Evolutionary conservation across 2,329 filamentous ascomycete genomes (phyloP).

Genomic region (Penicillium decumbens): DNA sequence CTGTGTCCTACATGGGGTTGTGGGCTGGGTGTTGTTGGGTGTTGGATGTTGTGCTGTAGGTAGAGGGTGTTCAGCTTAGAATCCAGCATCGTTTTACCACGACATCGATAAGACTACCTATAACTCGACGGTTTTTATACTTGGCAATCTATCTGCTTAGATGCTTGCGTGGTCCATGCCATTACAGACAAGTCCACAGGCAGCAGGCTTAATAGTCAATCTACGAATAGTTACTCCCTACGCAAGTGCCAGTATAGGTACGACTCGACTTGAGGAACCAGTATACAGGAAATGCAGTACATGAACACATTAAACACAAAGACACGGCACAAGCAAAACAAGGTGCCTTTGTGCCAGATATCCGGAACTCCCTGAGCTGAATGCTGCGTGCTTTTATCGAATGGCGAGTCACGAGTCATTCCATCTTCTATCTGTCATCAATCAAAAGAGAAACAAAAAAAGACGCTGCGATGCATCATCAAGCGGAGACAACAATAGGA

Average conservation of each 20-base stretch:
- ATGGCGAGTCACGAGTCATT: slow-evolving; percentile 38
- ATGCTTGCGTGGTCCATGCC: background rate
- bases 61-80: too few species aligned
- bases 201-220: background rate
- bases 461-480: slow-evolving; percentile 19
- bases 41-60: background rate
- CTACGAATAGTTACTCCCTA: background rate
- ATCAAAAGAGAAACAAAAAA: slow-evolving; percentile 8
- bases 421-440: slow-evolving; percentile 48
- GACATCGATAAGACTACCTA: too few species aligned
- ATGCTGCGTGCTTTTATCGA: slow-evolving; percentile 54
- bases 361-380: slow-evolving; percentile 64
- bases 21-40: too few species aligned
- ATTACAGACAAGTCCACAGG: background rate
- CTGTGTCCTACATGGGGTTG: background rate
- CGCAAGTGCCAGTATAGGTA: slow-evolving; percentile 5
- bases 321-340: slow-evolving; percentile 35
- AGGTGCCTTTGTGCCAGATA: slow-evolving; percentile 63
- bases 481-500: slow-evolving; percentile 15
- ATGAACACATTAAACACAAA: slow-evolving; percentile 27
- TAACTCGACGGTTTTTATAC: too few species aligned
- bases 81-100: too few species aligned
- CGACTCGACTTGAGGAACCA: slow-evolving; percentile 26
- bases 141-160: too few species aligned
- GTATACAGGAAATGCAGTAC: slow-evolving; percentile 29